Evolutionary conservation across 2,329 filamentous ascomycete genomes (phyloP).

Genomic region (Fusarium vanettenii): DNA sequence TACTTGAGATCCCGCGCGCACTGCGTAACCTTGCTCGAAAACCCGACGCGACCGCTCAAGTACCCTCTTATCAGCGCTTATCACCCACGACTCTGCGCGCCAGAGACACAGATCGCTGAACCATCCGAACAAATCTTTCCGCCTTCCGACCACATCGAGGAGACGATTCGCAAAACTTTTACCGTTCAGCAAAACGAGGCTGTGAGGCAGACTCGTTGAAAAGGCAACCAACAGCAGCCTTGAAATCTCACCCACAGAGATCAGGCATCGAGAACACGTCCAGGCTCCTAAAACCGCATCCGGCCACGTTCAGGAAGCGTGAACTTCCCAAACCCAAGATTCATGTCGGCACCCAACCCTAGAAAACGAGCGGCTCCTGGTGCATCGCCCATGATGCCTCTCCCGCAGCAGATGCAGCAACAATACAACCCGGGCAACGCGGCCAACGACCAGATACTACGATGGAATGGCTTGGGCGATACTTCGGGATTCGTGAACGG

Average conservation of each 20-base stretch:
- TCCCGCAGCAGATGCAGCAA: conserved; percentile 62
- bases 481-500: conserved; percentile 48
- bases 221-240: conserved; percentile 23
- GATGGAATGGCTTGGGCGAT: conserved; percentile 57
- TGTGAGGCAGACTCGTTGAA: conserved; percentile 11
- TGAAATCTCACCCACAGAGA: conserved; percentile 25
- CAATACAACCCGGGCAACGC: conserved; percentile 59
- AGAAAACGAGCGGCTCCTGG: conserved; percentile 82
- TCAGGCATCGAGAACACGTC: conserved; percentile 34
- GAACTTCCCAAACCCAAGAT: conserved; percentile 3
- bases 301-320: conserved; percentile 25
- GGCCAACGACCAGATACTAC: conserved; percentile 59
- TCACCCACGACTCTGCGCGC: conserved; percentile 19
- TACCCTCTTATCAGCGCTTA: conserved; percentile 16
- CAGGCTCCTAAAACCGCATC: conserved; percentile 11
- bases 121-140: not conserved
- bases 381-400: conserved; percentile 70
- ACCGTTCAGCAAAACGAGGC: conserved; percentile 2
- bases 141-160: not conserved
- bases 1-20: not conserved
- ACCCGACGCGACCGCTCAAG: conserved; percentile 10
- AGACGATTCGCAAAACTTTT: conserved; percentile 1
- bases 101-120: not conserved
- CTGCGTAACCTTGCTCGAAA: conserved; percentile 2
- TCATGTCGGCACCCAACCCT: conserved; percentile 63